phyloP scores from a whole-genome alignment of 192 early-diverging fungal species.

The Martensiomyces pterosporus region DNA sequence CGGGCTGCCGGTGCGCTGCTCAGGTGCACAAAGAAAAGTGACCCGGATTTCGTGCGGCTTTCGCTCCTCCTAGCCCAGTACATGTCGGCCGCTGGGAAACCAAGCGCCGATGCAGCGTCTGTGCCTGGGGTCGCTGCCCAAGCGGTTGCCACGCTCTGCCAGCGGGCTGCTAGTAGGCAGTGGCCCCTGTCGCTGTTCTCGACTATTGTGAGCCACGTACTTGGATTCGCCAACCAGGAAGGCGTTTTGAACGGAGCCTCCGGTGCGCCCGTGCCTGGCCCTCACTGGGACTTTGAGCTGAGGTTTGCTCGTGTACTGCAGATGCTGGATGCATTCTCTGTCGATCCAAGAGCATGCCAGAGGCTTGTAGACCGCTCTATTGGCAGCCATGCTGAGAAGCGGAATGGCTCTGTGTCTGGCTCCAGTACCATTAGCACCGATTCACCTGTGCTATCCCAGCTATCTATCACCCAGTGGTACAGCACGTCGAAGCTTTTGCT shows the following conservation, averaged over 20 bases:
- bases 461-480: no score
- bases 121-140: conserved; percentile 3
- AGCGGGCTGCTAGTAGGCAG: conserved; percentile 11
- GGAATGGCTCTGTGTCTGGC: no score
- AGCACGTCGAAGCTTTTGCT: no score
- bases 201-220: background rate
- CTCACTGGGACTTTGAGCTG: conserved; percentile 26
- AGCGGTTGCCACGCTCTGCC: conserved; percentile 19
- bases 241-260: no score
- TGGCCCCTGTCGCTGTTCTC: conserved; percentile 29
- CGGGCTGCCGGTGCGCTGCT: conserved; percentile 30
- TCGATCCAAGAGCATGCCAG: background rate
- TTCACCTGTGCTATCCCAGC: no score
- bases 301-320: conserved; percentile 24
- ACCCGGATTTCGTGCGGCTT: conserved; percentile 12
- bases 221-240: conserved; percentile 5
- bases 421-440: no score
- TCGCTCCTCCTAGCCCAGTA: conserved; percentile 26
- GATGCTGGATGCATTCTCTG: conserved; percentile 6
- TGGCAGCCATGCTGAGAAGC: no score
- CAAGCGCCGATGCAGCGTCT: conserved; percentile 4
- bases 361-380: background rate
- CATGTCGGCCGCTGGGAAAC: background rate
- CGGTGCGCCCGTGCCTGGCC: conserved; percentile 4
- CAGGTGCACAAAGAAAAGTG: conserved; percentile 4